Base-by-base conservation (phyloP, 2,329 filamentous ascomycete genomes). In the Aspergillus brasiliensis region DNA sequence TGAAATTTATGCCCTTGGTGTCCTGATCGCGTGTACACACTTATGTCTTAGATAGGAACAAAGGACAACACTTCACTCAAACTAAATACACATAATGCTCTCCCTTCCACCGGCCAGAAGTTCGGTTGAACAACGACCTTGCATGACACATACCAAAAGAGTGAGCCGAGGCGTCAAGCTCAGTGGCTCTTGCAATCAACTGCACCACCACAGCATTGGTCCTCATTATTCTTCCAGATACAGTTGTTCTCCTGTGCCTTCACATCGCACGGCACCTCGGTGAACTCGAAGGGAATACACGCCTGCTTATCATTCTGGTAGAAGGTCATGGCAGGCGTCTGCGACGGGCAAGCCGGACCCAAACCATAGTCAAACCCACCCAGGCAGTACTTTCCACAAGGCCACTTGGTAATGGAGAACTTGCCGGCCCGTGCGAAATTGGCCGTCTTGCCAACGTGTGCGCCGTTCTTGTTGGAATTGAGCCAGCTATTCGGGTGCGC, bases 361-460 rank as follows among this genome's bases (percentile, higher is more conserved):
- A 62, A 15, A 3, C 61, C 61, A 19, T 54, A 21, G 15, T 55
- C 31, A 8, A 56, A 53, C 5, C 61, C 61, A 21, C 57, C 57
- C 5, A 62, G 58, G 40, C 61, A 62, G 55, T 61, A 62, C 54
- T 56, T 62, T 8, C 61, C 61, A 27, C 61, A 61, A 2, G 58
- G 61, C 58, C 58, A 62, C 28, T 58, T 57, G 46, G 49, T 60
- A 8, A 62, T 19, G 6, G 55, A 46, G 54, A 62, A 62, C 37
- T 58, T 44, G 51, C 58, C 61, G 3, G 58, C 58, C 4, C 11
- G 13, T 4, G 34, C 44, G 10, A 60, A 47, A 17, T 54, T 23
- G 3, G 52, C 27, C 5, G 58, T 61, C 38, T 60, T 60, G 44
- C 61, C 51, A 19, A 62, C 57, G 6, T 62, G 61, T 11, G 23